Conservation (phyloP, 2,329 filamentous ascomycete genomes). For the Cladorrhinum sp. region DNA sequence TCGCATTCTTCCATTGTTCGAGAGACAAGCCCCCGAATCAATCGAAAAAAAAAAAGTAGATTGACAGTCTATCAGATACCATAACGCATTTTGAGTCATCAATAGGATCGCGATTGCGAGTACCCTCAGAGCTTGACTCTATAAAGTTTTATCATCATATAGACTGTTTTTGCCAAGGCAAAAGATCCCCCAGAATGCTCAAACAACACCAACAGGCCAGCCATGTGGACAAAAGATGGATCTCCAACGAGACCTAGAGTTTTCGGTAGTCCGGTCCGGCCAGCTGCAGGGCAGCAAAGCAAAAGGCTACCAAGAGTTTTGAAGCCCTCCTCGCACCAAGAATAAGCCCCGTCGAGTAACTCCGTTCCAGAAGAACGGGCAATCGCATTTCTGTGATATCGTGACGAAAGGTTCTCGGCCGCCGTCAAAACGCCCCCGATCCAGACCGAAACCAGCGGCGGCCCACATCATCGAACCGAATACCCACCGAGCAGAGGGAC, state of each 20-base stretch:
- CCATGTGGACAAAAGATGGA: constrained; percentile 30
- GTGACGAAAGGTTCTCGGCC: constrained; percentile 76
- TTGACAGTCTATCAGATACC: constrained; percentile 38
- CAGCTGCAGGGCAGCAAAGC: constrained; percentile 45
- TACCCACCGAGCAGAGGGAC: constrained; percentile 17
- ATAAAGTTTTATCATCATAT: constrained; percentile 91
- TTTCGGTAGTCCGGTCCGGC: constrained; percentile 25
- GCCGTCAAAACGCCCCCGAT: constrained; percentile 44
- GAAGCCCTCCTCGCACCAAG: constrained; percentile 87
- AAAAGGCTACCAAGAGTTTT: constrained; percentile 35
- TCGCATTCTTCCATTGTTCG: neutral
- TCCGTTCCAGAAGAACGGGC: constrained; percentile 50
- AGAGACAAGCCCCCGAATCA: neutral
- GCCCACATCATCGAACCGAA: constrained; percentile 38
- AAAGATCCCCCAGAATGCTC: constrained; percentile 32
- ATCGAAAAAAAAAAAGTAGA: constrained; percentile 1
- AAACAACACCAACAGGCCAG: constrained; percentile 26
- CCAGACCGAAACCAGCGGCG: constrained; percentile 39
- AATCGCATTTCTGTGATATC: constrained; percentile 99
- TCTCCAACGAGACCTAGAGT: constrained; percentile 40
- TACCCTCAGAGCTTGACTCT: constrained; percentile 98
- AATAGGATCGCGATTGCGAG: constrained; percentile 39
- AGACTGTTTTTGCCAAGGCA: constrained; percentile 45
- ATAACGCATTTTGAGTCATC: constrained; percentile 44
- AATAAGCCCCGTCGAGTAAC: constrained; percentile 99